phyloP scores from a whole-genome alignment of 768 basidiomycete species.

The Russula lepida region DNA sequence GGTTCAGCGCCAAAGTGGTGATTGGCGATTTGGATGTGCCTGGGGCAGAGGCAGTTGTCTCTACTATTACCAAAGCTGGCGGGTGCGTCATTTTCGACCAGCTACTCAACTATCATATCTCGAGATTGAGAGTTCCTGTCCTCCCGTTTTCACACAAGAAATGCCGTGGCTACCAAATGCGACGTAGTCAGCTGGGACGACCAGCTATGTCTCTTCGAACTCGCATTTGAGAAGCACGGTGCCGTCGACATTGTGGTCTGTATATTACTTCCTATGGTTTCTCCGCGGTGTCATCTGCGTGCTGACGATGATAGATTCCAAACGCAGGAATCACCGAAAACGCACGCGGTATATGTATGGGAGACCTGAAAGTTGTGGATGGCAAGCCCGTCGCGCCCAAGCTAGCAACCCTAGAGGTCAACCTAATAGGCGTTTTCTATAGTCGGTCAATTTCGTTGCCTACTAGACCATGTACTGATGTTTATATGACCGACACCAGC shows the following conservation, averaged over 20 bases:
- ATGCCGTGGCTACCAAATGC: constrained; percentile 15
- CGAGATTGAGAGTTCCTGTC: not conserved
- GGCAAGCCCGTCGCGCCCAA: constrained; percentile 27
- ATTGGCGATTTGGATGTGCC: constrained; percentile 14
- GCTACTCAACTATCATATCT: not conserved
- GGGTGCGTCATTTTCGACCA: constrained; percentile 14
- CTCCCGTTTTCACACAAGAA: constrained; percentile 1
- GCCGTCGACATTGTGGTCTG: constrained; percentile 29
- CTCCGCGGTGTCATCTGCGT: too few relatives aligned
- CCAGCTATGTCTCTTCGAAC: constrained; percentile 27
- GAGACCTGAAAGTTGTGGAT: constrained; percentile 9
- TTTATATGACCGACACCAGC: constrained; percentile 20
- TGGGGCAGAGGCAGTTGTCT: constrained; percentile 12
- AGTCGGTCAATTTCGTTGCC: constrained; percentile 19
- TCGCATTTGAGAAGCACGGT: constrained; percentile 24
- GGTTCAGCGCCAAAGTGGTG: constrained; percentile 15
- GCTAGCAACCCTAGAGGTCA: constrained; percentile 26
- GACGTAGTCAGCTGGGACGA: constrained; percentile 24
- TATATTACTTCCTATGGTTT: not conserved
- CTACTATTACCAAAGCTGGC: constrained; percentile 10
- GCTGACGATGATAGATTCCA: constrained; percentile 15
- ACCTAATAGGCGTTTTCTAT: constrained; percentile 28
- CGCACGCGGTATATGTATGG: not conserved
- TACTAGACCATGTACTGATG: not conserved
- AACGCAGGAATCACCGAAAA: constrained; percentile 21